Percentiles rank a stretch among this genome's conserved stretches.
These are phyloP conservation scores for Candida chauliodis DNA, from an alignment of 805 yeast genomes.

Conservation along the genomic window DNA sequence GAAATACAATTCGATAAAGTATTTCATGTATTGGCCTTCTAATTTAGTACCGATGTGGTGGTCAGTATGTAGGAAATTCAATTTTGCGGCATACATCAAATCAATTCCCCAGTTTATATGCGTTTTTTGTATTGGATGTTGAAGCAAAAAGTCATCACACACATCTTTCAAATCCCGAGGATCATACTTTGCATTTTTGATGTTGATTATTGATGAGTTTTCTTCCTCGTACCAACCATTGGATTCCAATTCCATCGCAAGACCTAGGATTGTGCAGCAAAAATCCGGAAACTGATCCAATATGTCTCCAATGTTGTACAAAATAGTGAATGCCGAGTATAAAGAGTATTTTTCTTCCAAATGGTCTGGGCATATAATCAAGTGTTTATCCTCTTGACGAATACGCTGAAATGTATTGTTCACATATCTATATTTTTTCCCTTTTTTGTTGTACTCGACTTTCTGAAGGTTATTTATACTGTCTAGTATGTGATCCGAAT, in stretches of 20 bases:
- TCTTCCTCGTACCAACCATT: conserved; percentile 49
- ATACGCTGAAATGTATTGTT: conserved; percentile 47
- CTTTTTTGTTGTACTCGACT: conserved; percentile 39
- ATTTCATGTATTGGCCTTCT: conserved; percentile 40
- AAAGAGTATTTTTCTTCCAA: conserved; percentile 31
- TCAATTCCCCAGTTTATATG: conserved; percentile 43
- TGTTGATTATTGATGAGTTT: conserved; percentile 37
- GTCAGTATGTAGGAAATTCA: conserved; percentile 54
- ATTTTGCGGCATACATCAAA: conserved; percentile 43
- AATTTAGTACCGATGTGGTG: conserved; percentile 51
- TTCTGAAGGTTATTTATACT: conserved; percentile 30
- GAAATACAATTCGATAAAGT: conserved; percentile 33
- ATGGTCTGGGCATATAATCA: conserved; percentile 35
- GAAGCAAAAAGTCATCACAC: conserved; percentile 31
- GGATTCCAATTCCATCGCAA: conserved; percentile 46
- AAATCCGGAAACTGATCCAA: conserved; percentile 35
- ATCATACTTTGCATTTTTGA: conserved; percentile 30
- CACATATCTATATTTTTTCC: conserved; percentile 47
- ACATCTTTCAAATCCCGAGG: conserved; percentile 24
- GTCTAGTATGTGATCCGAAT: conserved; percentile 34
- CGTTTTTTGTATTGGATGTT: conserved; percentile 19
- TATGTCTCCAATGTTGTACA: conserved; percentile 36
- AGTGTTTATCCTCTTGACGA: conserved; percentile 46
- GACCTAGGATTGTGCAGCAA: conserved; percentile 46
- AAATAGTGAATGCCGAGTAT: conserved; percentile 42